These are phyloP conservation scores for Candida germanica DNA, from an alignment of 805 yeast genomes.

Conservation along the genomic window DNA sequence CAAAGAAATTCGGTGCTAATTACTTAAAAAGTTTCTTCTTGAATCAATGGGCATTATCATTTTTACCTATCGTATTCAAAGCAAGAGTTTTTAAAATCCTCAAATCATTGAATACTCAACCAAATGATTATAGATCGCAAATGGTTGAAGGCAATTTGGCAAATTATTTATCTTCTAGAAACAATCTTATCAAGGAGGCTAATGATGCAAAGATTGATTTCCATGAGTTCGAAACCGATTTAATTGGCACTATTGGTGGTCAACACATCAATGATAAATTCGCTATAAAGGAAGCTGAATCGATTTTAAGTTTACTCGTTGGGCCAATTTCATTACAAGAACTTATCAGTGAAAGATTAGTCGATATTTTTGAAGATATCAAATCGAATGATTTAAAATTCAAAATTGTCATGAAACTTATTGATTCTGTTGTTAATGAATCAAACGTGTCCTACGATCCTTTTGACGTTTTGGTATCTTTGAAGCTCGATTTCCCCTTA, in stretches of 20 bases:
- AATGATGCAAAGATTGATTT: conserved; percentile 45
- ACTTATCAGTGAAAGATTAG: conserved; percentile 49
- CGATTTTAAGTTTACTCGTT: conserved; percentile 50
- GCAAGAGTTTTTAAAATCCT: conserved; percentile 36
- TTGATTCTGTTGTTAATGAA: conserved; percentile 43
- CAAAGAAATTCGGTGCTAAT: conserved; percentile 55
- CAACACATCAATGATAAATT: conserved; percentile 49
- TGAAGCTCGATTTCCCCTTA: conserved; percentile 52
- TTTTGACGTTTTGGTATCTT: conserved; percentile 48
- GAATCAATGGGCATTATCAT: conserved; percentile 54
- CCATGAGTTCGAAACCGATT: conserved; percentile 50
- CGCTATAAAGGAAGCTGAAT: conserved; percentile 49
- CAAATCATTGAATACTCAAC: conserved; percentile 12
- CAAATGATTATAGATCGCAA: conserved; percentile 30
- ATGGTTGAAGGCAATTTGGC: conserved; percentile 30
- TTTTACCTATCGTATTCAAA: conserved; percentile 47
- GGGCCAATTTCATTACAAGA: conserved; percentile 39
- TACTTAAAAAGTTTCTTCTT: conserved; percentile 59
- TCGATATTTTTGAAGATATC: conserved; percentile 54
- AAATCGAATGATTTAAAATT: conserved; percentile 53
- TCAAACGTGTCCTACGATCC: conserved; percentile 29
- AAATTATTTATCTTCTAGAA: conserved; percentile 37
- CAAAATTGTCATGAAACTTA: conserved; percentile 45
- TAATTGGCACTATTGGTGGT: conserved; percentile 58
- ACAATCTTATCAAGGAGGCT: conserved; percentile 41